phyloP scores from a whole-genome alignment of 768 basidiomycete species.

The Chiua virens region DNA sequence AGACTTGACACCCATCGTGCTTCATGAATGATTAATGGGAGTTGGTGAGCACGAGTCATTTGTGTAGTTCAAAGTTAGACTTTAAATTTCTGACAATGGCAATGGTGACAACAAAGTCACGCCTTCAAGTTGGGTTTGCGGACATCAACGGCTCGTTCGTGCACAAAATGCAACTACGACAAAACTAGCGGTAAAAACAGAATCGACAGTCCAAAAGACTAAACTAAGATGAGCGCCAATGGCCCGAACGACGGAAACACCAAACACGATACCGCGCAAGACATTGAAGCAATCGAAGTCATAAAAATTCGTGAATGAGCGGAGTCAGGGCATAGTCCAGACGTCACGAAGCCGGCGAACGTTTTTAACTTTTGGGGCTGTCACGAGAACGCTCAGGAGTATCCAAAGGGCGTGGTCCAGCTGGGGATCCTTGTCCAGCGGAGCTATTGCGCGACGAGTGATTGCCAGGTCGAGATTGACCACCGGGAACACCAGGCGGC shows the following conservation, averaged over 20 bases:
- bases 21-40: background rate
- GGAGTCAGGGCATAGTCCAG: slow-evolving; percentile 9
- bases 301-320: slow-evolving; percentile 8
- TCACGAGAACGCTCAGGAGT: slow-evolving; percentile 24
- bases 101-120: slow-evolving; percentile 5
- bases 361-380: slow-evolving; percentile 27
- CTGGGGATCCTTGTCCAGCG: slow-evolving; percentile 54
- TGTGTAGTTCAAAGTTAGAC: background rate
- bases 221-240: slow-evolving; percentile 15
- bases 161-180: slow-evolving; percentile 12
- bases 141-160: background rate
- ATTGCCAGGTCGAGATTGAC: slow-evolving; percentile 29
- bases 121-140: background rate
- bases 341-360: background rate
- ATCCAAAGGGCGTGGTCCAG: slow-evolving; percentile 34
- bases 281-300: slow-evolving; percentile 9
- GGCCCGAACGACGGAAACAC: slow-evolving; percentile 13
- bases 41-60: background rate
- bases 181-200: background rate
- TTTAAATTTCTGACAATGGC: too few species aligned
- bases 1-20: slow-evolving; percentile 91
- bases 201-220: slow-evolving; percentile 19
- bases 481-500: slow-evolving; percentile 28
- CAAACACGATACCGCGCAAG: slow-evolving; percentile 17
- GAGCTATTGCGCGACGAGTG: slow-evolving; percentile 51